These are phyloP conservation scores for Leptosphaerulina australis DNA, from an alignment of 2,329 filamentous ascomycete genomes.

Conservation along the genomic window DNA sequence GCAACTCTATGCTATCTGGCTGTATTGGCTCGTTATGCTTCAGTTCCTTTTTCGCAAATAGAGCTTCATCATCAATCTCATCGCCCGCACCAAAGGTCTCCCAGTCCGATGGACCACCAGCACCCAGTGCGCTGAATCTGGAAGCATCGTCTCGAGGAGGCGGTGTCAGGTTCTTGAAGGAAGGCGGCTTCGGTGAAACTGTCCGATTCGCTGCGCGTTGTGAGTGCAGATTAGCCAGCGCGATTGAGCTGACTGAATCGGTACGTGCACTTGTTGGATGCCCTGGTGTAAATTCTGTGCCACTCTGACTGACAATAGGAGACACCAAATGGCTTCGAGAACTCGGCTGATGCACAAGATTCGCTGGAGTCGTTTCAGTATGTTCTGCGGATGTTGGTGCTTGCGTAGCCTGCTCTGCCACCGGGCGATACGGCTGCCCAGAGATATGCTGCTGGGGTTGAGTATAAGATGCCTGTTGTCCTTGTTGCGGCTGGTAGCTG, in stretches of 20 bases:
- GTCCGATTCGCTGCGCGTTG: constrained; percentile 33
- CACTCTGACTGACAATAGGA: constrained; percentile 38
- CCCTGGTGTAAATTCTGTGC: constrained; percentile 31
- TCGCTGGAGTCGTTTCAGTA: constrained; percentile 31
- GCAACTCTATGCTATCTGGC: constrained; percentile 39
- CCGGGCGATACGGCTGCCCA: constrained; percentile 27
- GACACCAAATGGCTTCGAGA: constrained; percentile 44
- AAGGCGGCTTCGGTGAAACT: constrained; percentile 33
- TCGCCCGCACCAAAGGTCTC: constrained; percentile 43
- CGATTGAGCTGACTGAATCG: constrained; percentile 43
- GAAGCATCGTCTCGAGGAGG: constrained; percentile 38
- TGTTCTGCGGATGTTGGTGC: constrained; percentile 36
- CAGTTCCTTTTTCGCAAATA: constrained; percentile 39
- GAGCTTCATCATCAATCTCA: constrained; percentile 46
- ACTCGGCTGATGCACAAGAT: constrained; percentile 35
- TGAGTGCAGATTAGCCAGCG: constrained; percentile 37
- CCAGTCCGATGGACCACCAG: constrained; percentile 48
- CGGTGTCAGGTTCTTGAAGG: constrained; percentile 28
- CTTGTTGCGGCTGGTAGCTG: constrained; percentile 6
- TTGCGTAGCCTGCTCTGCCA: constrained; percentile 31
- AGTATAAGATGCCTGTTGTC: constrained; percentile 32
- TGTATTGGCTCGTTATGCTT: constrained; percentile 24
- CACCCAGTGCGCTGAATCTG: constrained; percentile 42
- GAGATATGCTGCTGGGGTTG: constrained; percentile 29
- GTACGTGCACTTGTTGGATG: constrained; percentile 29